Conservation (phyloP, 2,329 filamentous ascomycete genomes). For the Colletotrichum eleusines region DNA sequence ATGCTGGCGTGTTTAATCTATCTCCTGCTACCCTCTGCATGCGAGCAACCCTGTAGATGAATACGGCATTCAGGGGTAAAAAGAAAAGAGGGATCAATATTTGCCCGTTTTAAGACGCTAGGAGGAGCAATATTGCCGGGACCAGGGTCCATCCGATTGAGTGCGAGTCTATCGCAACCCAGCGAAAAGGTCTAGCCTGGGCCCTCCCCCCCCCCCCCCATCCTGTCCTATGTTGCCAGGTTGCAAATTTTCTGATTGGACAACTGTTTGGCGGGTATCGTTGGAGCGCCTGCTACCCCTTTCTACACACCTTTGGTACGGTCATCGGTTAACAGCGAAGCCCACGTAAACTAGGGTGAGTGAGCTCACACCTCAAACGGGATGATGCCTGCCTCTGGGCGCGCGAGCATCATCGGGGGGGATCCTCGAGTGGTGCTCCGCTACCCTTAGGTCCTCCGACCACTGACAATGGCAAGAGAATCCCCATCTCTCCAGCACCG, state of each 20-base stretch:
- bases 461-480: neutral
- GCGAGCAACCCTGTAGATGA: neutral
- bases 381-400: neutral
- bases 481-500: neutral
- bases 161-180: neutral
- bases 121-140: neutral
- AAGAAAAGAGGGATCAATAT: neutral
- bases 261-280: neutral
- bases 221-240: neutral
- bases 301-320: too few species aligned
- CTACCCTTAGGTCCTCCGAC: neutral
- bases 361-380: neutral
- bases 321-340: neutral
- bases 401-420: too few species aligned
- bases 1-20: neutral
- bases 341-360: neutral
- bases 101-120: neutral
- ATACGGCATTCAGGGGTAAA: neutral
- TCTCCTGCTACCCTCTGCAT: neutral
- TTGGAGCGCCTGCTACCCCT: neutral
- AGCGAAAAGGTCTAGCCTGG: neutral
- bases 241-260: neutral
- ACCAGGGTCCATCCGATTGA: neutral
- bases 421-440: too few species aligned
- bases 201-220: too few species aligned